Conservation (phyloP, 2,329 filamentous ascomycete genomes). For the Stemphylium lycopersici region DNA sequence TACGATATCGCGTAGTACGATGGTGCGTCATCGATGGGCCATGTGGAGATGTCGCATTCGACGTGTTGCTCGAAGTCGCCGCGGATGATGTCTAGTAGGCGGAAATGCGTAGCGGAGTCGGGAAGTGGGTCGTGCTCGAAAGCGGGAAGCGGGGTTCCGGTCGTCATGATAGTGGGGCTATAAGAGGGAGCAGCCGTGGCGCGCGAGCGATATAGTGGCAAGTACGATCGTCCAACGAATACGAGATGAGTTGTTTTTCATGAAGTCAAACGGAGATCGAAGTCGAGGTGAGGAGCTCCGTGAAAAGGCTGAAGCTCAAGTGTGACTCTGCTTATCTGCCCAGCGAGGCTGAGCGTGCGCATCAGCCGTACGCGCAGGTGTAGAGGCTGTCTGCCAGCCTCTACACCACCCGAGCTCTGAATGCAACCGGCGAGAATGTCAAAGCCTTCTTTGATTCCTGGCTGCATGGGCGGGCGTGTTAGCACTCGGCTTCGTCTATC, state of each 20-base stretch:
- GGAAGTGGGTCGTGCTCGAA: slow-evolving; percentile 6
- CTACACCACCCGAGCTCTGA: too few relatives aligned
- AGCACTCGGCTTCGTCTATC: too few relatives aligned
- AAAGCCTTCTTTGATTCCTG: too few relatives aligned
- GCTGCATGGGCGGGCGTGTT: too few relatives aligned
- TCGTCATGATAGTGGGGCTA: neutral
- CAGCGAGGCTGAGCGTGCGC: neutral
- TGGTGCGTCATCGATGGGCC: neutral
- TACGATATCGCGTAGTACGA: slow-evolving; percentile 6
- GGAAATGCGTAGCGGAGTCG: neutral
- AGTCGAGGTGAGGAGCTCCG: too few relatives aligned
- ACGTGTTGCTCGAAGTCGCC: neutral
- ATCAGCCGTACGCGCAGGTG: neutral
- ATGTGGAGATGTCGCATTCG: slow-evolving; percentile 1
- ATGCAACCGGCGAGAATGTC: too few relatives aligned
- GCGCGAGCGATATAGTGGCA: neutral
- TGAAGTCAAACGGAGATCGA: too few relatives aligned
- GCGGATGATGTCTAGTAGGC: neutral
- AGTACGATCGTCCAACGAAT: neutral
- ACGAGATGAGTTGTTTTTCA: too few relatives aligned
- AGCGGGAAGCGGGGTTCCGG: neutral
- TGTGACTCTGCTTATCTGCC: neutral
- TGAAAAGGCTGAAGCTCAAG: neutral
- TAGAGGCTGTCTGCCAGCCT: neutral
- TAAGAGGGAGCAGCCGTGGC: neutral